A percentile compares a stretch with the other conserved stretches of the same genome.
Conservation (phyloP, 164 flowering plant species). For the Kingdonia uniflora region DNA sequence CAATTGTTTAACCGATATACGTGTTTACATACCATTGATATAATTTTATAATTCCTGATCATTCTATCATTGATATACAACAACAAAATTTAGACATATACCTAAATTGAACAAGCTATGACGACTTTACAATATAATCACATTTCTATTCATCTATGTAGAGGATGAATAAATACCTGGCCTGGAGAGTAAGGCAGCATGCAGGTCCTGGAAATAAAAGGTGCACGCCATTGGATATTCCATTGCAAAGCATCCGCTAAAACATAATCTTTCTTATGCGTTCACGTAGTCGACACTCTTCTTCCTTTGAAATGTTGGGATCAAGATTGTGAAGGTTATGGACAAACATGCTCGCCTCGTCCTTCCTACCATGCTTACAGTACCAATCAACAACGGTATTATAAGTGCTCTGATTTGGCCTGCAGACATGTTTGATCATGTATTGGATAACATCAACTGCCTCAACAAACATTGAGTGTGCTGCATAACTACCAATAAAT, state of each 20-base stretch:
- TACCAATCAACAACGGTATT: conserved; percentile 82
- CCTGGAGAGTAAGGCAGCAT: too few relatives aligned
- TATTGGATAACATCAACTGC: conserved; percentile 63
- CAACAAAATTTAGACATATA: too few relatives aligned
- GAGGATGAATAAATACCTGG: too few relatives aligned
- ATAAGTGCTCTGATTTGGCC: conserved; percentile 67
- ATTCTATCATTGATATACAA: too few relatives aligned
- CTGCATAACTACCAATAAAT: conserved; percentile 67
- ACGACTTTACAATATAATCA: too few relatives aligned
- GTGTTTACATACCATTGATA: too few relatives aligned
- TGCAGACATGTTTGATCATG: conserved; percentile 72
- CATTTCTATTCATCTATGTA: too few relatives aligned
- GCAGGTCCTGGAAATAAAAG: too few relatives aligned
- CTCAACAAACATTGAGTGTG: conserved; percentile 74
- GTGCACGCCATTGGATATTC: background rate
- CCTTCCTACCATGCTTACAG: conserved; percentile 52
- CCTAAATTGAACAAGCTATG: too few relatives aligned
- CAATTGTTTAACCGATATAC: too few relatives aligned
- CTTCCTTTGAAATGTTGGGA: conserved; percentile 44
- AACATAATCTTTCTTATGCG: conserved; percentile 34
- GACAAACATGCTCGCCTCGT: conserved; percentile 55
- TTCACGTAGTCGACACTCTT: conserved; percentile 35
- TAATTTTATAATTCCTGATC: too few relatives aligned
- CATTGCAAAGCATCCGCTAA: background rate
- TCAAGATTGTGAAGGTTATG: conserved; percentile 50